Percentiles rank a stretch among this genome's conserved stretches.
phyloP scores from a whole-genome alignment of 2,329 filamentous ascomycete species.

The Calcarisporium arbuscula region DNA sequence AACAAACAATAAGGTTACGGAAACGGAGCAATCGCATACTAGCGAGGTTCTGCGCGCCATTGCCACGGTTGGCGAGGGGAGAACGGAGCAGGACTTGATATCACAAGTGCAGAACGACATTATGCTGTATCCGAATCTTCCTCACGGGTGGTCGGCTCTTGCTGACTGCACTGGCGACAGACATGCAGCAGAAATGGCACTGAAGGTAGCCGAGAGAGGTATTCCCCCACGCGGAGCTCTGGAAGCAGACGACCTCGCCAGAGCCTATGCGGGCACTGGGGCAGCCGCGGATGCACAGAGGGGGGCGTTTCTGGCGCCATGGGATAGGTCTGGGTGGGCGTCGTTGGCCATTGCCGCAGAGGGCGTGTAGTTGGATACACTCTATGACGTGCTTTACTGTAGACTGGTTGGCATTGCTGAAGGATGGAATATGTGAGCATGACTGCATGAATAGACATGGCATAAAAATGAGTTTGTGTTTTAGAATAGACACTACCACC shows the following conservation, averaged over 20 bases:
- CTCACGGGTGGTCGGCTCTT: conserved; percentile 75
- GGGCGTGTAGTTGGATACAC: conserved; percentile 13
- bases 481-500: too few species aligned
- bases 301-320: conserved; percentile 75
- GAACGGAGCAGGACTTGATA: conserved; percentile 44
- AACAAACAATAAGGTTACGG: conserved; percentile 56
- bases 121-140: conserved; percentile 72
- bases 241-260: conserved; percentile 61
- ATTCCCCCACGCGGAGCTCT: conserved; percentile 68
- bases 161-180: conserved; percentile 51
- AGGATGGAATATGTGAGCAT: conserved; percentile 3
- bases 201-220: conserved; percentile 68
- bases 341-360: conserved; percentile 35
- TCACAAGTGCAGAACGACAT: conserved; percentile 68
- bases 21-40: conserved; percentile 61
- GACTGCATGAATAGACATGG: neutral
- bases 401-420: too few species aligned
- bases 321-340: conserved; percentile 62
- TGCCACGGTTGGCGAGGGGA: conserved; percentile 48
- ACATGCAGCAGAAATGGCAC: conserved; percentile 55
- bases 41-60: conserved; percentile 72
- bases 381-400: too few species aligned
- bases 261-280: conserved; percentile 68
- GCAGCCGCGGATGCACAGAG: conserved; percentile 67
- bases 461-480: conserved; percentile 2